Evolutionary conservation across 495 filamentous ascomycete species (phyloP).

Genomic region (Chaetomium cochliodes): DNA sequence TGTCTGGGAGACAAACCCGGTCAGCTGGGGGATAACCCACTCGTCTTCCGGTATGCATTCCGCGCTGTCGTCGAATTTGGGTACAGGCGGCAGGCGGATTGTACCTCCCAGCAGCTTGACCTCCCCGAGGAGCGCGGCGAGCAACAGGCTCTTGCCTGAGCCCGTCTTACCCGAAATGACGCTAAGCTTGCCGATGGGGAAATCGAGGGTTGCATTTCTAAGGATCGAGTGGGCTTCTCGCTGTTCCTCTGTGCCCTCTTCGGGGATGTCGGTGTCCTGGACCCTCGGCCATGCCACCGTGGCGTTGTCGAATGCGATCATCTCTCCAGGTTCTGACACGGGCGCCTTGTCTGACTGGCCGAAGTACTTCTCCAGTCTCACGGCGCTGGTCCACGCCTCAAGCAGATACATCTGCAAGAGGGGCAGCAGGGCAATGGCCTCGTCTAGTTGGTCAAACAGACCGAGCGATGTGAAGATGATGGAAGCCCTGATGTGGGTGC

Average conservation of each 20-base stretch:
- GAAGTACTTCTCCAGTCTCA: slow-evolving; percentile 34
- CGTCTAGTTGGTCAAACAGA: slow-evolving; percentile 34
- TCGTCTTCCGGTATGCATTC: slow-evolving; percentile 42
- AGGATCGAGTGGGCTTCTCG: slow-evolving; percentile 37
- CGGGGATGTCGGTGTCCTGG: slow-evolving; percentile 29
- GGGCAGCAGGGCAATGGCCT: slow-evolving; percentile 28
- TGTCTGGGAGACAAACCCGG: slow-evolving; percentile 61
- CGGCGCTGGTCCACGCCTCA: slow-evolving; percentile 34
- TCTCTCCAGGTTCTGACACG: slow-evolving; percentile 21
- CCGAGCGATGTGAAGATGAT: slow-evolving; percentile 35
- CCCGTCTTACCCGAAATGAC: slow-evolving; percentile 59
- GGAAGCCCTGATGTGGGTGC: slow-evolving; percentile 28
- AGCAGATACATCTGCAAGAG: slow-evolving; percentile 28
- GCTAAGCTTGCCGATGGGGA: slow-evolving; percentile 58
- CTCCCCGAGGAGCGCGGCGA: slow-evolving; percentile 59
- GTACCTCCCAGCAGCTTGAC: slow-evolving; percentile 47
- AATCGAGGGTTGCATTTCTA: slow-evolving; percentile 53
- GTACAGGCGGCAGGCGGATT: slow-evolving; percentile 45
- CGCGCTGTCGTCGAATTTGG: slow-evolving; percentile 32
- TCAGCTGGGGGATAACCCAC: slow-evolving; percentile 59
- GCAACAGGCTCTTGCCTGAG: slow-evolving; percentile 58
- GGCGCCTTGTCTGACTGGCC: slow-evolving; percentile 26
- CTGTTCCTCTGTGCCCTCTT: slow-evolving; percentile 15
- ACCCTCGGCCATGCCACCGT: slow-evolving; percentile 33
- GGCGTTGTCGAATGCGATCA: slow-evolving; percentile 29